A percentile compares a stretch with the other conserved stretches of the same genome.
Evolutionary conservation across 208 protist genomes (phyloP).

Genomic region (Tetramitus jugosus): DNA sequence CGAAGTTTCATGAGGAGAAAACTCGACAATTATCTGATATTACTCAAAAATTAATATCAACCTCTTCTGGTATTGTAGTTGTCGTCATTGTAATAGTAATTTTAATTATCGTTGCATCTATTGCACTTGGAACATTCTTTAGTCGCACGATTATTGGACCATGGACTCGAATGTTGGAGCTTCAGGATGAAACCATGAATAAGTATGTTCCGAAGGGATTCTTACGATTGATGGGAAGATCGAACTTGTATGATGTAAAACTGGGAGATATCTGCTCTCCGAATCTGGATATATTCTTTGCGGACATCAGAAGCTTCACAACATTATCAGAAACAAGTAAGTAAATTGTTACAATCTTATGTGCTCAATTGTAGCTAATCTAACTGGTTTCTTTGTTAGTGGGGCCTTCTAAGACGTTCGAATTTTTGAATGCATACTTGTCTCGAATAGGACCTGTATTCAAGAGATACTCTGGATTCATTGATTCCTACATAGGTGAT

Average conservation of each 20-base stretch:
- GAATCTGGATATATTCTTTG: constrained; percentile 1
- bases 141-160: background rate
- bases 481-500: constrained; percentile 15
- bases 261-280: background rate
- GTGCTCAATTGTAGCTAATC: too few species aligned
- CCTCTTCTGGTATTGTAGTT: too few species aligned
- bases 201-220: background rate
- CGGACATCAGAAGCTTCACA: constrained; percentile 6
- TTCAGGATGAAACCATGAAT: background rate
- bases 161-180: background rate
- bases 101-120: background rate
- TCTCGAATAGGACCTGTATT: background rate
- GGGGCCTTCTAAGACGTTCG: background rate
- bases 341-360: too few species aligned
- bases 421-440: constrained; percentile 11
- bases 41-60: too few species aligned
- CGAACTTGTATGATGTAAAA: background rate
- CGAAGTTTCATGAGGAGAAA: too few species aligned
- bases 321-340: background rate
- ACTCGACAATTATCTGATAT: too few species aligned
- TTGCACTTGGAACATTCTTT: background rate
- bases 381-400: too few species aligned
- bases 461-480: background rate
- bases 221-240: background rate
- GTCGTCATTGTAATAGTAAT: too few species aligned